Evolutionary conservation across 2,329 filamentous ascomycete genomes (phyloP).

Genomic region (Sarocladium kiliense): DNA sequence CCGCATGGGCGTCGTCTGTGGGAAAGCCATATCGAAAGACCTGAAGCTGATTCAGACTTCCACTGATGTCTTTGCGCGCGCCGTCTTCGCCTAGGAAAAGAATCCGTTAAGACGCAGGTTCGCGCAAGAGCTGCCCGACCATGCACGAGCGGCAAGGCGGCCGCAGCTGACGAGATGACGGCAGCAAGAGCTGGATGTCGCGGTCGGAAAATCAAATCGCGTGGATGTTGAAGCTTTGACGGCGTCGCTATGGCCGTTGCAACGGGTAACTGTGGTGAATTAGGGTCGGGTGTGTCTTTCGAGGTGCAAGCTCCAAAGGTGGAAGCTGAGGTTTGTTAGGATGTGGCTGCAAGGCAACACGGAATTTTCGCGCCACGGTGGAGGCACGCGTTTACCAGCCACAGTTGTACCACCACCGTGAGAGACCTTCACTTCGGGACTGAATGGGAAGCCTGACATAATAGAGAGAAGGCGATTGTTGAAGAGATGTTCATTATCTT

Average conservation of each 20-base stretch:
- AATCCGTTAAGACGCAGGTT: not conserved
- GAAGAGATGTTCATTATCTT: no score
- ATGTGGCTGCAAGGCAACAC: slow-evolving; percentile 12
- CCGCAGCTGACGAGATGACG: not conserved
- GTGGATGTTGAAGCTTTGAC: not conserved
- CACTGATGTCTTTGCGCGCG: not conserved
- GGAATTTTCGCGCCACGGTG: slow-evolving; percentile 12
- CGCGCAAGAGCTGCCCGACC: slow-evolving; percentile 4
- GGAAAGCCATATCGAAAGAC: slow-evolving; percentile 44
- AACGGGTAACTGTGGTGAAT: not conserved
- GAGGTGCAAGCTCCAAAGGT: not conserved
- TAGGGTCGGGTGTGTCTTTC: not conserved
- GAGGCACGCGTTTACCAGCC: slow-evolving; percentile 9
- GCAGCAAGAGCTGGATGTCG: not conserved
- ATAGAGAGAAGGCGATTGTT: no score
- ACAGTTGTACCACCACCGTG: slow-evolving; percentile 3
- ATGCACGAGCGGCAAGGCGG: slow-evolving; percentile 9
- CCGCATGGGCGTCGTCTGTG: slow-evolving; percentile 61
- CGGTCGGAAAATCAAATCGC: not conserved
- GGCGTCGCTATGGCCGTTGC: not conserved
- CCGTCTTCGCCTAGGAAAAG: not conserved
- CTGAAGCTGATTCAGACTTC: not conserved
- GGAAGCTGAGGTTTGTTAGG: slow-evolving; percentile 3
- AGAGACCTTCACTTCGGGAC: no score
- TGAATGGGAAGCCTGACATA: no score